Conservation (phyloP, 192 early-diverging fungal species). For the Entomortierella lignicola region DNA sequence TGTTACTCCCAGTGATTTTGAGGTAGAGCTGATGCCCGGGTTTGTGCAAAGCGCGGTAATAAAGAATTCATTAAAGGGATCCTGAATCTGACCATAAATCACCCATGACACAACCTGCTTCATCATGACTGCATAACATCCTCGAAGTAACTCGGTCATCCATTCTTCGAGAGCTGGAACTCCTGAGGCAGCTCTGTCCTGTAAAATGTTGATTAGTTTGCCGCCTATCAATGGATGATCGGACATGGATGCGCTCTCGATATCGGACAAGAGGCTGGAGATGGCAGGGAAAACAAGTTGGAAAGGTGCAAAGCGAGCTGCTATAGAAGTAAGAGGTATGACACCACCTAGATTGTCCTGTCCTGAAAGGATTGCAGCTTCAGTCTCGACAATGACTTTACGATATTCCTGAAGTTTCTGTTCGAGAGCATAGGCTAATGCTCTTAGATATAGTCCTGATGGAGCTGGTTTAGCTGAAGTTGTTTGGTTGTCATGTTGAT, state of each 20-base stretch:
- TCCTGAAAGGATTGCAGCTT: conserved; percentile 64
- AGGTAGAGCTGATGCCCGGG: neutral
- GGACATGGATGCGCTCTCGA: conserved; percentile 42
- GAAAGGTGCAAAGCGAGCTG: conserved; percentile 59
- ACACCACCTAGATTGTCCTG: conserved; percentile 61
- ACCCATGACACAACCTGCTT: conserved; percentile 74
- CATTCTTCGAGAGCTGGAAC: conserved; percentile 60
- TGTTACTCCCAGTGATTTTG: neutral
- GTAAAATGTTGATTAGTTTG: conserved; percentile 62
- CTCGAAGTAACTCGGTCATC: conserved; percentile 59
- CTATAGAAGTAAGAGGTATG: conserved; percentile 57
- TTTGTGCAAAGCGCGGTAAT: conserved; percentile 37
- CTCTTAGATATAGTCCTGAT: conserved; percentile 59
- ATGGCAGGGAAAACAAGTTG: conserved; percentile 64
- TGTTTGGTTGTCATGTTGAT: neutral
- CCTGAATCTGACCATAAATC: conserved; percentile 71
- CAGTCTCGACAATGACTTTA: conserved; percentile 59
- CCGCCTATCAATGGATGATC: conserved; percentile 55
- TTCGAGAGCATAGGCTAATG: conserved; percentile 62
- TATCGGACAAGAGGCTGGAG: conserved; percentile 48
- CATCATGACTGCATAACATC: conserved; percentile 64
- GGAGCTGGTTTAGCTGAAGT: neutral
- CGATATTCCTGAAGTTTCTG: conserved; percentile 56
- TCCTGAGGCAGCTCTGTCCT: conserved; percentile 63
- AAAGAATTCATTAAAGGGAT: conserved; percentile 76